These are phyloP conservation scores for Sutorius eximius DNA, from an alignment of 1,284 basidiomycete genomes.

Conservation along the genomic window DNA sequence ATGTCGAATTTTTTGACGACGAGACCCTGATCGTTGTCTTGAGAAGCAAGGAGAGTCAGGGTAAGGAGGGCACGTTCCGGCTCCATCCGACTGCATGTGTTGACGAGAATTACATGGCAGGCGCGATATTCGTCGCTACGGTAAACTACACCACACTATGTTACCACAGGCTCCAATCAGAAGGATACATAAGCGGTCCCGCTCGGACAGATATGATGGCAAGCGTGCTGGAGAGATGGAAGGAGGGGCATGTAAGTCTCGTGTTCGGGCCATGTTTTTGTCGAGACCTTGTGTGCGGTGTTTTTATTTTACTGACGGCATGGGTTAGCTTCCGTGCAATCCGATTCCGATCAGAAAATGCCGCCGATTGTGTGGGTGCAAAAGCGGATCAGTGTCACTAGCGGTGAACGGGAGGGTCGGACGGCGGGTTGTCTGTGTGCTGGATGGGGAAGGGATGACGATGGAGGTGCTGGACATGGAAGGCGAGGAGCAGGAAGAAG, in stretches of 20 bases:
- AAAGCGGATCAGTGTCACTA: constrained; percentile 52
- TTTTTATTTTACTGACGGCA: constrained; percentile 36
- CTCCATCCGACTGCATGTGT: constrained; percentile 18
- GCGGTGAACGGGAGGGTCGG: constrained; percentile 73
- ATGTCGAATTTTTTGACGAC: constrained; percentile 76
- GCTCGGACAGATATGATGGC: constrained; percentile 63
- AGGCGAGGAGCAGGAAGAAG: constrained; percentile 52
- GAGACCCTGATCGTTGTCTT: constrained; percentile 63
- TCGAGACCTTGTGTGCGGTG: constrained; percentile 35
- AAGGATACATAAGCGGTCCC: constrained; percentile 50
- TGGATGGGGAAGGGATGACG: constrained; percentile 58
- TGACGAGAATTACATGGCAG: constrained; percentile 38
- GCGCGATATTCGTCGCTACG: constrained; percentile 55
- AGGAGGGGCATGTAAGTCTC: constrained; percentile 50
- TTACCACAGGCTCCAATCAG: constrained; percentile 51
- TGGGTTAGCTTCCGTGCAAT: constrained; percentile 47
- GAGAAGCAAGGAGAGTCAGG: constrained; percentile 37
- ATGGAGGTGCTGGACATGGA: constrained; percentile 79
- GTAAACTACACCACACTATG: constrained; percentile 57
- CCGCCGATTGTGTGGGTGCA: constrained; percentile 53
- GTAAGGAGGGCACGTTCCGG: constrained; percentile 43
- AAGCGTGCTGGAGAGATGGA: constrained; percentile 53
- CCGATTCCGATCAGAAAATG: constrained; percentile 56
- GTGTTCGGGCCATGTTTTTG: constrained; percentile 34
- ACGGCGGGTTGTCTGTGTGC: constrained; percentile 70